Evolutionary conservation across 2,329 filamentous ascomycete species (phyloP).

Genomic region (Cladobotryum protrusum): DNA sequence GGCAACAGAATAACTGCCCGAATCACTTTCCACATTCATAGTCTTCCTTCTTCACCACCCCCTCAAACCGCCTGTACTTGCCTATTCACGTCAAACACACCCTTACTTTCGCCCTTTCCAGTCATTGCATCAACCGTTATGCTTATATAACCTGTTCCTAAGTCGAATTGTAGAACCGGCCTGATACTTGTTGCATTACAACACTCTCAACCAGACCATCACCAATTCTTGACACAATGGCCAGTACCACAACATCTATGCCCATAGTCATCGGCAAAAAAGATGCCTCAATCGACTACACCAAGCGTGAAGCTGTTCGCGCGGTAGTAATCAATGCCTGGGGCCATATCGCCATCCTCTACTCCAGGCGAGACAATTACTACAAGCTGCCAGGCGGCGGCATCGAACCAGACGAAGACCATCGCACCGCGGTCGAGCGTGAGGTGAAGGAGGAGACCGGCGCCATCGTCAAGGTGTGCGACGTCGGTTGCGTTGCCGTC

Average conservation of each 20-base stretch:
- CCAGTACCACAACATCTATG: not conserved
- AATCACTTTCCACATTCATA: too few relatives aligned
- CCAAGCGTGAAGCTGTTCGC: constrained; percentile 7
- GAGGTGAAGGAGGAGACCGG: constrained; percentile 12
- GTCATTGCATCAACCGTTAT: too few relatives aligned
- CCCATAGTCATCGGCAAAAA: constrained; percentile 8
- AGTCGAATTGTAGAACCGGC: too few relatives aligned
- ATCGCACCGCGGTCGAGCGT: constrained; percentile 1
- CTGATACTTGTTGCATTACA: too few relatives aligned
- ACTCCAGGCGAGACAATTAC: constrained; percentile 10
- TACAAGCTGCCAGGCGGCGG: constrained; percentile 14
- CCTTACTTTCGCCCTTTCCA: too few relatives aligned
- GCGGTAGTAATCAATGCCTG: constrained; percentile 4
- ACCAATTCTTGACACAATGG: too few relatives aligned
- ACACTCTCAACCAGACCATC: too few relatives aligned
- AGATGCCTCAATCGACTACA: constrained; percentile 1
- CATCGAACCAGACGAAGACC: constrained; percentile 8
- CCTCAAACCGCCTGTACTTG: too few relatives aligned
- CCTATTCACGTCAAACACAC: too few relatives aligned
- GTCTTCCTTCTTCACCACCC: too few relatives aligned
- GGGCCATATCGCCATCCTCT: constrained; percentile 6
- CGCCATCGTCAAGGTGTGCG: not conserved
- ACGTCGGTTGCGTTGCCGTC: constrained; percentile 4
- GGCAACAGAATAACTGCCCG: too few relatives aligned
- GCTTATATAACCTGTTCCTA: too few relatives aligned